phyloP scores from a whole-genome alignment of 345 rosid genomes.

The Syzygium jambos region DNA sequence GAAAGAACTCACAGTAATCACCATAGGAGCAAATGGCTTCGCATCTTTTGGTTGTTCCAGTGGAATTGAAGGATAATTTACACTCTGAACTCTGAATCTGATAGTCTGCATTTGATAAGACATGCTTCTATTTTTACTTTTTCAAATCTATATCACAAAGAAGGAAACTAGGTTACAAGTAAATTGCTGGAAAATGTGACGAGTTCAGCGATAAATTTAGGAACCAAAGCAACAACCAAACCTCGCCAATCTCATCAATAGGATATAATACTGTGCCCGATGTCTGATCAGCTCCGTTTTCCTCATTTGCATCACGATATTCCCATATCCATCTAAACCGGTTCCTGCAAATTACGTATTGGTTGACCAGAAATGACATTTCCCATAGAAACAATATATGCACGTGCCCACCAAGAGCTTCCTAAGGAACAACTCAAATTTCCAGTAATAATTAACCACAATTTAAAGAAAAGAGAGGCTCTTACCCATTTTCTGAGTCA shows the following conservation, averaged over 20 bases:
- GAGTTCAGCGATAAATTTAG: background rate
- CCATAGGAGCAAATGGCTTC: constrained; percentile 91
- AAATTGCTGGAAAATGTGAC: background rate
- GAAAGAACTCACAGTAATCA: constrained; percentile 53
- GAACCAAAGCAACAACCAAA: constrained; percentile 5
- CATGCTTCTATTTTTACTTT: background rate
- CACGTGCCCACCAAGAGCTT: background rate
- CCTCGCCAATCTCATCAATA: constrained; percentile 63
- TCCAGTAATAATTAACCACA: background rate
- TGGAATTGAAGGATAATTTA: constrained; percentile 61
- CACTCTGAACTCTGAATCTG: constrained; percentile 51
- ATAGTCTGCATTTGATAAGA: constrained; percentile 35
- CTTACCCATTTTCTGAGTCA: constrained; percentile 48
- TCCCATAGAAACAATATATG: background rate
- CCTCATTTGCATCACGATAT: constrained; percentile 17
- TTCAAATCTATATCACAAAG: background rate
- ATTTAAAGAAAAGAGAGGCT: background rate
- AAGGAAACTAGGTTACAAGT: background rate
- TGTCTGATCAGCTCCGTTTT: background rate
- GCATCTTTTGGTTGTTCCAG: constrained; percentile 42
- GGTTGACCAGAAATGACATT: background rate
- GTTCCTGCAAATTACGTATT: constrained; percentile 31
- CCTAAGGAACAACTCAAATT: background rate
- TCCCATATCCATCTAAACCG: constrained; percentile 71
- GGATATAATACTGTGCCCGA: constrained; percentile 5